Evolutionary conservation across 192 early-diverging fungal species (phyloP).

Genomic region (Coemansia sp.): DNA sequence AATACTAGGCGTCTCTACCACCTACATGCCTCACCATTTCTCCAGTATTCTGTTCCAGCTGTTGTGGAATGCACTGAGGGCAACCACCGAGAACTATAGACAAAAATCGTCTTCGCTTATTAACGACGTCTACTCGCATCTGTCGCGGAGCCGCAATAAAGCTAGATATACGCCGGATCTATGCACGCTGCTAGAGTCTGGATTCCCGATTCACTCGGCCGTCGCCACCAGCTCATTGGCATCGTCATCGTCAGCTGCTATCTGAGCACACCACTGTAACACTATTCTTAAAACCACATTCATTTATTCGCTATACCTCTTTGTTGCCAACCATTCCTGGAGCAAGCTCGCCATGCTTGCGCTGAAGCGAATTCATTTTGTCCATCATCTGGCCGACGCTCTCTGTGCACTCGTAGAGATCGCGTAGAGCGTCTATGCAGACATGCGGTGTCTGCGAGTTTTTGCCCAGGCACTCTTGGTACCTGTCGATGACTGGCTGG

Average conservation of each 20-base stretch:
- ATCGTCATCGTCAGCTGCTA: slow-evolving; percentile 5
- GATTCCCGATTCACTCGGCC: neutral
- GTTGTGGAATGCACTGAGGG: slow-evolving; percentile 59
- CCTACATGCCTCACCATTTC: slow-evolving; percentile 59
- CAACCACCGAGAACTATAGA: slow-evolving; percentile 53
- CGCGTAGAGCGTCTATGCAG: slow-evolving; percentile 39
- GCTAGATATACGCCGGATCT: slow-evolving; percentile 29
- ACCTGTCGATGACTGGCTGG: slow-evolving; percentile 49
- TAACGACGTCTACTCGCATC: slow-evolving; percentile 57
- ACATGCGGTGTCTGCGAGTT: slow-evolving; percentile 34
- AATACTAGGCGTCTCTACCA: slow-evolving; percentile 49
- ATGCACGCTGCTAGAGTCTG: slow-evolving; percentile 33
- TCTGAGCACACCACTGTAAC: neutral
- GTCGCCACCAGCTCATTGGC: neutral
- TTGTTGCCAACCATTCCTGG: neutral
- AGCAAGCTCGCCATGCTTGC: slow-evolving; percentile 13
- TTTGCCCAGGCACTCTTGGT: slow-evolving; percentile 38
- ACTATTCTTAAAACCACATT: neutral
- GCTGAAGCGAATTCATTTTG: slow-evolving; percentile 42
- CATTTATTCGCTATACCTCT: neutral
- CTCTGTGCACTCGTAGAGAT: slow-evolving; percentile 54
- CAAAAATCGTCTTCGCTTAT: slow-evolving; percentile 45
- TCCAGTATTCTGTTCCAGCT: slow-evolving; percentile 60
- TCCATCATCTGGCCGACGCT: slow-evolving; percentile 49
- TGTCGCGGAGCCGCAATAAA: slow-evolving; percentile 43